Conservation (phyloP, 345 rosid genomes). For the Populus euphratica region DNA sequence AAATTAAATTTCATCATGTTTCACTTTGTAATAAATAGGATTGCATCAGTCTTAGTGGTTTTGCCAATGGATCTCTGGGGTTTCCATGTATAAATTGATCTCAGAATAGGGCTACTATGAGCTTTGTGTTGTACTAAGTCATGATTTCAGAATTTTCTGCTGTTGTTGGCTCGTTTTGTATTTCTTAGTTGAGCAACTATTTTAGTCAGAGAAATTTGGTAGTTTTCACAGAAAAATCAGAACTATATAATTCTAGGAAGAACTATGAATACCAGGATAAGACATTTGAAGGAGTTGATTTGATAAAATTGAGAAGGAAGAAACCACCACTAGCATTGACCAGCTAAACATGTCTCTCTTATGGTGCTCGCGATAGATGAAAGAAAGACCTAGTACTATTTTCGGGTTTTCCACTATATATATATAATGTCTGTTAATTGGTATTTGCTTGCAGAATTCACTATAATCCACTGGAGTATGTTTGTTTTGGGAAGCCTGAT, state of each 20-base stretch:
- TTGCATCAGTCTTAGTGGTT: not conserved
- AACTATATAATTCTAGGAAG: not conserved
- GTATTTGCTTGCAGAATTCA: slow-evolving; percentile 31
- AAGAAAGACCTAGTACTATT: not conserved
- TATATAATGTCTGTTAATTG: not conserved
- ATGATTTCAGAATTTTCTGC: not conserved
- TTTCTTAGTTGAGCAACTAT: not conserved
- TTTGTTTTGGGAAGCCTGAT: slow-evolving; percentile 45
- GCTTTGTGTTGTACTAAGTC: not conserved
- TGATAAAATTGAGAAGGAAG: not conserved
- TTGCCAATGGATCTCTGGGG: not conserved
- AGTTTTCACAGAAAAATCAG: not conserved
- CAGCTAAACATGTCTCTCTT: not conserved
- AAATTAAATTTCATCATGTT: not conserved
- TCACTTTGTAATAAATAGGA: not conserved
- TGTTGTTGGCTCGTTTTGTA: not conserved
- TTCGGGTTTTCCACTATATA: not conserved
- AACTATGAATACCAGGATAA: not conserved
- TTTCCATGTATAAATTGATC: not conserved
- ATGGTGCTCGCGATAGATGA: not conserved
- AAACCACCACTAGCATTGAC: not conserved
- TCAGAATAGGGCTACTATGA: not conserved
- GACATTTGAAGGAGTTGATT: not conserved
- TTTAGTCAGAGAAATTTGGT: not conserved
- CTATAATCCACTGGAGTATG: slow-evolving; percentile 29